Evolutionary conservation across 805 yeast species (phyloP).

Genomic region (Schwanniomyces polymorphus): DNA sequence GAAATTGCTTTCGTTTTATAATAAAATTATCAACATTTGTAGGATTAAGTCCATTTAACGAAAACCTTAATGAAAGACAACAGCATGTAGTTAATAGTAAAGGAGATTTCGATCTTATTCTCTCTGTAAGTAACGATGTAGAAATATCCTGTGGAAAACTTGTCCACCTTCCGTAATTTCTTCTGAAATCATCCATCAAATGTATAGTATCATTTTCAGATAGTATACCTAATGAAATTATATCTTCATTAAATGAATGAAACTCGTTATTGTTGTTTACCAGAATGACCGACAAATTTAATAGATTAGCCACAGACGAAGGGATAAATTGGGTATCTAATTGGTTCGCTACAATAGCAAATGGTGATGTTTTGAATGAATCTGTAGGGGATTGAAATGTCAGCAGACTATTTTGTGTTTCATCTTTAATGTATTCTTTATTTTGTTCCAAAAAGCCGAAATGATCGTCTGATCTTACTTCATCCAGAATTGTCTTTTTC

Average conservation of each 20-base stretch:
- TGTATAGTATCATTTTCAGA: slow-evolving; percentile 47
- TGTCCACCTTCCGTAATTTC: slow-evolving; percentile 76
- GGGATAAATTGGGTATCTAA: slow-evolving; percentile 28
- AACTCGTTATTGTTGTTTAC: slow-evolving; percentile 8
- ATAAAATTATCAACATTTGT: slow-evolving; percentile 21
- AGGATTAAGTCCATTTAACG: slow-evolving; percentile 24
- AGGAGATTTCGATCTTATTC: slow-evolving; percentile 54
- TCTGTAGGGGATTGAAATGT: slow-evolving; percentile 28
- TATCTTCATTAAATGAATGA: slow-evolving; percentile 36
- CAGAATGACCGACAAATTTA: slow-evolving; percentile 11
- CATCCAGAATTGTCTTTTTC: slow-evolving; percentile 1
- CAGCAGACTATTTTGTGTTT: neutral
- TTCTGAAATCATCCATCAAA: slow-evolving; percentile 57
- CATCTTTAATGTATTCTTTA: neutral
- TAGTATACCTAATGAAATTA: slow-evolving; percentile 52
- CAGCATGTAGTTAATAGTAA: slow-evolving; percentile 68
- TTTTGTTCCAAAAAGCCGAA: neutral
- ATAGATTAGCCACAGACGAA: slow-evolving; percentile 33
- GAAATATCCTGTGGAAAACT: slow-evolving; percentile 59
- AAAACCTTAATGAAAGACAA: slow-evolving; percentile 58
- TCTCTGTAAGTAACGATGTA: slow-evolving; percentile 47
- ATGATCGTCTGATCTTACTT: neutral
- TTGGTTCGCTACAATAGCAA: slow-evolving; percentile 36
- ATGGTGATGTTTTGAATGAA: slow-evolving; percentile 45
- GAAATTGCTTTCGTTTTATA: slow-evolving; percentile 34